phyloP scores from a whole-genome alignment of 2,329 filamentous ascomycete genomes.

The Xylaria multiplex region DNA sequence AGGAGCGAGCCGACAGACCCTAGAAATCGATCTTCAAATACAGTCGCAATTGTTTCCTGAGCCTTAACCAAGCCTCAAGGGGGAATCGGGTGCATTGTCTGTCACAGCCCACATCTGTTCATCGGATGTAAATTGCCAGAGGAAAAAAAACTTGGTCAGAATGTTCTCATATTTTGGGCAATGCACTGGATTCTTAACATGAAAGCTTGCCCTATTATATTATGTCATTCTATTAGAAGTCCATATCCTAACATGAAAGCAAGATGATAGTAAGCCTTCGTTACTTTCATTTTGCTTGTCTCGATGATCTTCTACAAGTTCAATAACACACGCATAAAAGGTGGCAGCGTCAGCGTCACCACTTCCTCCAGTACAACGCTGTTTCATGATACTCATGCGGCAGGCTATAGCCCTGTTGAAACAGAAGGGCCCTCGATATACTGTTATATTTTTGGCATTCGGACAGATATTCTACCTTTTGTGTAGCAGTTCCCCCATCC shows the following conservation, averaged over 20 bases:
- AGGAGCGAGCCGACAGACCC: not conserved
- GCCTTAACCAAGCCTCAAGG: conserved; percentile 24
- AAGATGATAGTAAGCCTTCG: too few species aligned
- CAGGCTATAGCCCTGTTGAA: conserved; percentile 20
- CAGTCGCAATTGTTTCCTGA: conserved; percentile 12
- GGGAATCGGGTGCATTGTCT: conserved; percentile 19
- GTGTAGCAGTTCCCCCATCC: not conserved
- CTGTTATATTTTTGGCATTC: conserved; percentile 23
- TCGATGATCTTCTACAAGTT: not conserved
- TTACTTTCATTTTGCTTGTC: not conserved
- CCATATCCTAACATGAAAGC: not conserved
- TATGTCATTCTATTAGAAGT: too few species aligned
- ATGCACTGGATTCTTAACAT: too few species aligned
- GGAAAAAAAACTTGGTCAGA: not conserved
- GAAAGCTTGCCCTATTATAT: too few species aligned
- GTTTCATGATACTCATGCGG: conserved; percentile 29
- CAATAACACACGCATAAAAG: conserved; percentile 1
- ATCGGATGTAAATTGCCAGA: not conserved
- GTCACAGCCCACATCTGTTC: not conserved
- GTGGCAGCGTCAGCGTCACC: conserved; percentile 17
- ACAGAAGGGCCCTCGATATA: conserved; percentile 1
- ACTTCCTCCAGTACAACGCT: conserved; percentile 8
- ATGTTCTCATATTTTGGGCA: too few species aligned
- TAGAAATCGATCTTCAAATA: not conserved
- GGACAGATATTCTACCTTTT: not conserved